Base-by-base conservation (phyloP, 208 protist genomes). In the Crithidia sp. region DNA sequence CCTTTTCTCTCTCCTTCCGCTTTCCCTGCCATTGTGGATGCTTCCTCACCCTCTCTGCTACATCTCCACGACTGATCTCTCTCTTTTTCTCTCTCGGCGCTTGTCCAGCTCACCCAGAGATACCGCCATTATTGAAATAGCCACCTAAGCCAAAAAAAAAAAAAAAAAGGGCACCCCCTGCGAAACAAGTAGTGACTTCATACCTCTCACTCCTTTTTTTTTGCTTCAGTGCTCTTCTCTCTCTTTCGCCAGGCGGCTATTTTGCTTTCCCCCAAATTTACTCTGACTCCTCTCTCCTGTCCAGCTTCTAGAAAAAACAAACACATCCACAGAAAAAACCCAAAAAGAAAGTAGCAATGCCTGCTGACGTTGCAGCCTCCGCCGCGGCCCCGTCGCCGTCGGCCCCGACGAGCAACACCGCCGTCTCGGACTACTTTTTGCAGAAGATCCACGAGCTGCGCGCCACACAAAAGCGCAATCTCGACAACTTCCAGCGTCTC, bases 361-460 rank as follows among this genome's bases (percentile, higher is more conserved):
- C 71, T 28, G 62, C 65, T 41, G 55, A 74, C 36, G 78, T 79
- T 37, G 67, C 71, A 0, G 52, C 58, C 3, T 53, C 61, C 28
- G n/a, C 73, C 19, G 61, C 75, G 40, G 45, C 77, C 5, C 54
- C 79, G 39, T 57, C 69, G 64, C 47, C 67, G n/a, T 59, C 67
- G 28, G 65, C 72, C 13, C 66, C 77, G 47, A 57, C 57, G 41
- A 68, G 50, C 49, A 75, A 72, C 66, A 74, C 85, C 40, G 85
- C 82, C 14, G 89, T 95, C 14, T 88, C 83, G 14, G 85, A 86
- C n/a, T 98, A 98, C 76, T 98, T 96, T 78, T 69, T 90, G 53
- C 88, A 93, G 47, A 97, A 97, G 75, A 92, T 97, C 64, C 88
- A 95, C 45, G 94, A 98, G 71, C 77, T 95, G n/a, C 91, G 86